Evolutionary conservation across 805 yeast genomes (phyloP).

Genomic region (Kodamaea kaohsiungensis): DNA sequence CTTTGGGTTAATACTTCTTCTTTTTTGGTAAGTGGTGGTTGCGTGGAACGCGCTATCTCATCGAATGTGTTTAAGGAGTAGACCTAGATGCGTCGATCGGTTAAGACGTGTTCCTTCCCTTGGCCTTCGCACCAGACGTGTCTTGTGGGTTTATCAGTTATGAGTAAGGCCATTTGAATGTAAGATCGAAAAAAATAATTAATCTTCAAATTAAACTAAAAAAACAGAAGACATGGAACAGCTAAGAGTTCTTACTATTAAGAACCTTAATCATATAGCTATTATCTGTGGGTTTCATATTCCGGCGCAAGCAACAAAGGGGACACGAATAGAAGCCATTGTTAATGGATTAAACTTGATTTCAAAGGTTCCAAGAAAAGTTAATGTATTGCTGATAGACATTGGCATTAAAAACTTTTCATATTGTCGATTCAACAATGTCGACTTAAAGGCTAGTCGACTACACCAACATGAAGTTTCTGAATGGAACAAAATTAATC

Average conservation of each 20-base stretch:
- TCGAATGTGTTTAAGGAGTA: background rate
- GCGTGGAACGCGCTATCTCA: background rate
- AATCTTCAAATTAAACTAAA: too few species aligned
- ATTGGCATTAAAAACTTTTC: conserved; percentile 45
- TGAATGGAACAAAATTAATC: conserved; percentile 29
- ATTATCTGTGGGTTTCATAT: conserved; percentile 24
- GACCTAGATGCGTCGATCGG: too few species aligned
- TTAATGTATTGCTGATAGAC: conserved; percentile 32
- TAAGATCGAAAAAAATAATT: too few species aligned
- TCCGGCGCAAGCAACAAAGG: conserved; percentile 19
- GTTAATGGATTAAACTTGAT: conserved; percentile 11
- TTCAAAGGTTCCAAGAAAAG: conserved; percentile 9
- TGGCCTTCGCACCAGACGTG: too few species aligned
- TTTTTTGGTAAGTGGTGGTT: background rate
- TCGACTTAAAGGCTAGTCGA: background rate
- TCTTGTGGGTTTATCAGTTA: too few species aligned
- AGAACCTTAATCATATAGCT: conserved; percentile 16
- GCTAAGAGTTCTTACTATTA: conserved; percentile 1
- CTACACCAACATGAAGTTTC: conserved; percentile 4
- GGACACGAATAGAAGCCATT: conserved; percentile 13
- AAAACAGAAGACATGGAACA: too few species aligned
- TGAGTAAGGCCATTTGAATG: too few species aligned
- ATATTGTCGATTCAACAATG: conserved; percentile 26
- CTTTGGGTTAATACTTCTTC: background rate
- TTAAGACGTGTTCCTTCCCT: too few species aligned